Evolutionary conservation across 345 rosid genomes (phyloP), one percentile per base, ranked within the genome.

Genomic region (Rhodamnia argentea): DNA sequence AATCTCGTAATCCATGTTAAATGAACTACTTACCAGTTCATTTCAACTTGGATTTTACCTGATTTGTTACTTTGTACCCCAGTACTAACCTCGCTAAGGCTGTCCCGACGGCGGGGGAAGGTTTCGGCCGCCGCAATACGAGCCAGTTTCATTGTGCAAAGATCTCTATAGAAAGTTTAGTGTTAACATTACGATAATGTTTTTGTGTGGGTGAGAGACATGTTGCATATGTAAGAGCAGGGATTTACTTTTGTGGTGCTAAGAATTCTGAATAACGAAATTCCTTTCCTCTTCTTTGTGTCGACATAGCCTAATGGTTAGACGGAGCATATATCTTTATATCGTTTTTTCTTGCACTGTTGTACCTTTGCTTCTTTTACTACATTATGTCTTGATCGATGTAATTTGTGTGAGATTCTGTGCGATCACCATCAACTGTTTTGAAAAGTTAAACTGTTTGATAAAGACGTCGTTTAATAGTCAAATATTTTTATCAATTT

Each of bases 371-470:
- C 52, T 14, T 51, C 13, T 51, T 11, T 51, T 51, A 51, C 13
- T 51, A 3, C 52, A 12, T 51, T 51, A 51, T 51, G 11, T 51
- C 14, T 51, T 12, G 13, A 9, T 51, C 2, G 12, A 9, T 51
- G 1, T 51, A 12, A 51, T 51, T 51, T 51, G 52, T 51, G 52
- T 51, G 52, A 12, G 52, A 11, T 51, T 51, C 3, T 11, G 13
- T 12, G 13, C 0, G 52, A 50, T 11, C 52, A 50, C 52, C 2
- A 2, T 3, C 13, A 10, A 10, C 13, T 51, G 3, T 51, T 50
- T 0, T 51, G 11, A 51, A 51, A 51, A 0, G 0, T 12, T 51
- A 12, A 51, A 3, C 1, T 51, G 3, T 51, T 3, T 3, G 13
- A 50, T 50, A 50, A 51, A 51, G 11, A 14, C 3, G 1, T 12